Evolutionary conservation across 345 rosid species (phyloP), one percentile per base, ranked within the genome.

Genomic region (Hypericum perforatum): DNA sequence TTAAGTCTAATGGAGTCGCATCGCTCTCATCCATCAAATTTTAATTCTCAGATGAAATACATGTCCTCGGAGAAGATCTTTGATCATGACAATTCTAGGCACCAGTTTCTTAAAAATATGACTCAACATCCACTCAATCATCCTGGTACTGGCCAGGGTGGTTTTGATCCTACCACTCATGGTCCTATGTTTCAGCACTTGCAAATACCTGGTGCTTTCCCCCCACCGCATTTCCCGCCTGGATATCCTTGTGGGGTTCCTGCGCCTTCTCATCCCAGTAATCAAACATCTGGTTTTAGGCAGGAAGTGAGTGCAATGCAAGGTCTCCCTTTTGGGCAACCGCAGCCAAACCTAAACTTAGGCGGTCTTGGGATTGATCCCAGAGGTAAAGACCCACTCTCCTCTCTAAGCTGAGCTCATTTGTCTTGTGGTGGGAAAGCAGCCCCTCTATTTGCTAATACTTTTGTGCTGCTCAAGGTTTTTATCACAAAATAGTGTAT

Each of bases 81-180:
- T 55, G 84, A 69, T 70, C 87, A 65, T 9, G 90, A 82, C 58
- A 52, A 68, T 57, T 65, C 74, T 47, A 74, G 61, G 66, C 82
- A 78, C 62, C 92, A 67, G 52, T 79, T 78, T 63, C 75, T 79
- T 43, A 65, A 69, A 53, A 78, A 70, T 54, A 65, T 85, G 76
- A 72, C 70, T 53, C 87, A 59, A 6, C 88, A 95, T 42, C 75
- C 86, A 53, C 77, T 85, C 64, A 84, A 75, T 61, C 86, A 78
- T 45, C 67, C 74, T 16, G 67, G 52, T 60, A 40, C 64, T 54
- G 83, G 82, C 55, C 52, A 57, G 46, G 22, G 78, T 46, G 84
- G 84, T 51, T 85, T 85, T 70, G 90, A 87, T 63, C 75, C 72
- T 59, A 73, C 79, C 29, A 49, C 75, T 12, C 81, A 63, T 37